Evolutionary conservation across 805 yeast genomes (phyloP), one percentile per base, ranked within the genome.

Genomic region (Spathaspora hagerdaliae): DNA sequence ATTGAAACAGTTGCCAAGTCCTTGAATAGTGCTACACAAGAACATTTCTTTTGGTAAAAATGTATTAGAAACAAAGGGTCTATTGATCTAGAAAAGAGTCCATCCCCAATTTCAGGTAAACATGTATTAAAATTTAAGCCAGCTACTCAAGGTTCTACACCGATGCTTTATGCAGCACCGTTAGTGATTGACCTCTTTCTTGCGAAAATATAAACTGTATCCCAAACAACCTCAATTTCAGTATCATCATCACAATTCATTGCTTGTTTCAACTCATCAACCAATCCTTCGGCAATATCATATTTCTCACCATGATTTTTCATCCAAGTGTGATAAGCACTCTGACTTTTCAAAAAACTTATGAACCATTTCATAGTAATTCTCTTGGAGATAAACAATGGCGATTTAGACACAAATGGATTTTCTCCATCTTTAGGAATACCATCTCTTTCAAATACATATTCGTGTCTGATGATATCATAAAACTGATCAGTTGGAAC

Each of bases 121-220:
- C 24, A 19, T 19, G 24, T 2, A 19, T 3, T 19, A 19, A 2
- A 5, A 3, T 5, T 19, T 19, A 5, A 19, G 4, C 24, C 24
- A 19, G 5, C 24, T 19, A 19, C 5, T 19, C 5, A 19, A 19
- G 24, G 24, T 19, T 19, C 2, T 5, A 19, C 24, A 19, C 5
- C 24, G n/a, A n/a, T n/a, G n/a, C n/a, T n/a, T n/a, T n/a, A n/a
- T 19, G 24, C 24, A 19, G 2, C 24, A 19, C 24, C 4, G 24
- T 19, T 19, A 19, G 24, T 5, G 24, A 19, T 27, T 39, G 36
- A 38, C 11, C 19, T 49, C 42, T 58, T 65, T 36, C 62, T 57
- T 2, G 81, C 78, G 54, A 80, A 69, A 3, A 74, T 69, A 55
- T 77, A 79, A 32, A 77, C 75, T 0, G 87, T 79, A 2, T 77